Evolutionary conservation across 495 filamentous ascomycete genomes (phyloP), one percentile per base, ranked within the genome.

Genomic region (Cryomyces minteri): DNA sequence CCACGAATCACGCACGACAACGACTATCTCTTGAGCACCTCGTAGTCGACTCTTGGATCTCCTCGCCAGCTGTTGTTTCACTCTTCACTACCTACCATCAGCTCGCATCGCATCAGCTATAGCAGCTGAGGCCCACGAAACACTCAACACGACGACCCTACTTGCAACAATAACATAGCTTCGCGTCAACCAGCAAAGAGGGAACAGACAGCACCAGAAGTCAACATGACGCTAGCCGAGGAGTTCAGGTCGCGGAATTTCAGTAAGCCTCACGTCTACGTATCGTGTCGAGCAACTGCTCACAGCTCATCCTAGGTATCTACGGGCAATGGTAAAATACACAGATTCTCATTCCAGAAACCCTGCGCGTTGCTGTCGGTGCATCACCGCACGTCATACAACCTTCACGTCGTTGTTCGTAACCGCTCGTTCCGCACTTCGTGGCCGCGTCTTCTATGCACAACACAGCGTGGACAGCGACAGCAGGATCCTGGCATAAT

Each of bases 171-270:
- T 25, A 25, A 25, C 18, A 25, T 25, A 25, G 18, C 18, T 25
- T 25, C 18, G 18, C 18, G 18, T 25, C 18, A 25, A 25, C 18
- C 18, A 25, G 18, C 2, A 25, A 25, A 25, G 18, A 25, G 18
- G 18, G 18, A 25, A 25, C 18, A 25, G 18, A 25, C 18, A 25
- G 18, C 18, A 2, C 18, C 18, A 25, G 18, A 25, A 1, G 2
- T 25, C 18, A 25, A 10, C 28, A 72, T 71, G 68, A 67, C 67
- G 49, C 54, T 73, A 48, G 53, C 65, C 43, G 70, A 73, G 60
- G 90, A 96, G 72, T 86, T 99, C 58, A 80, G 76, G 60, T 84
- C 85, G 52, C 74, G 90, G 62, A 99, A 99, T 69, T 99, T 96
- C 74, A 96, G 92, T 96, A 74, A 67, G 90, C 67, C 11, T 14